phyloP scores from a whole-genome alignment of 83 land plant species.

The Picea abies region DNA sequence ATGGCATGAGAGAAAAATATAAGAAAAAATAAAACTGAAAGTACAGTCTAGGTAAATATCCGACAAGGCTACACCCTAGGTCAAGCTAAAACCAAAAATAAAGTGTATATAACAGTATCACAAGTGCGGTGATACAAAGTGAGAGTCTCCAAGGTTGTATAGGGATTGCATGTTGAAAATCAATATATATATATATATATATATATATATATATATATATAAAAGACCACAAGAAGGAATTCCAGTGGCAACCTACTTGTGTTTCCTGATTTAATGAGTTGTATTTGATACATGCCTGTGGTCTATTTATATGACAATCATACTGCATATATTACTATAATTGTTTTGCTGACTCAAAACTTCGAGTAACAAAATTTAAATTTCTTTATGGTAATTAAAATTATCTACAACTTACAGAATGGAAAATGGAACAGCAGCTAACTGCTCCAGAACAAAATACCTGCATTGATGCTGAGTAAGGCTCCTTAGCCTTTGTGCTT shows the following conservation, averaged over 20 bases:
- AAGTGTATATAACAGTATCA: too few species aligned
- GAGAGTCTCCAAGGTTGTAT: too few species aligned
- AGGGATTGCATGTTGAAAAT: not conserved
- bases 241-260: not conserved
- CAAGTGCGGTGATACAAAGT: too few species aligned
- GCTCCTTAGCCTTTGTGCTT: slow-evolving; percentile 75
- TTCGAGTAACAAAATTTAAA: not conserved
- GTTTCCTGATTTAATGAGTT: not conserved
- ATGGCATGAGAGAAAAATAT: too few species aligned
- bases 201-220: too few species aligned
- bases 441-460: slow-evolving; percentile 31
- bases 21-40: too few species aligned
- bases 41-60: too few species aligned
- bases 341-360: not conserved
- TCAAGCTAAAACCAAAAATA: too few species aligned
- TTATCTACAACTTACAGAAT: not conserved
- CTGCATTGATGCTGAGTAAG: slow-evolving; percentile 86
- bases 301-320: not conserved
- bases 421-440: not conserved
- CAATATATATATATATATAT: not conserved
- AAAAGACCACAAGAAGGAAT: not conserved
- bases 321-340: not conserved
- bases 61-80: too few species aligned
- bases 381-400: not conserved
- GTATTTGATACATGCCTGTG: not conserved